These are phyloP conservation scores for Leishmania tarentolae DNA, from an alignment of 208 protist genomes.

Conservation along the genomic window DNA sequence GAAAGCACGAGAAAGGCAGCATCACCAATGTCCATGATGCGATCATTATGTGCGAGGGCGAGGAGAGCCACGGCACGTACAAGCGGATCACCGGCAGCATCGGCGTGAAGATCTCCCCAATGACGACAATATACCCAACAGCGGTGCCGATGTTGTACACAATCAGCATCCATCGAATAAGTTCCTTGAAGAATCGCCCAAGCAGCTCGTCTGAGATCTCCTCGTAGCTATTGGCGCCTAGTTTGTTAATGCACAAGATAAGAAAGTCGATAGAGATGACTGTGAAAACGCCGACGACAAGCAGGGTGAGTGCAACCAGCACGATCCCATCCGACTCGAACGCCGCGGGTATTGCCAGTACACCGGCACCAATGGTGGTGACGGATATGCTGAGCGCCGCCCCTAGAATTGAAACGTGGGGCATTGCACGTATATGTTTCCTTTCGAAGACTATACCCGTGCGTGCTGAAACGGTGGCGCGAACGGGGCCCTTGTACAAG, in stretches of 20 bases:
- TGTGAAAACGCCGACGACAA: conserved; percentile 46
- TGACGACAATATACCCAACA: conserved; percentile 70
- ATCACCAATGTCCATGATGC: conserved; percentile 51
- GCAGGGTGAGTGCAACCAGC: conserved; percentile 37
- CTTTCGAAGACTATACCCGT: too few relatives aligned
- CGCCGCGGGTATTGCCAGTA: conserved; percentile 54
- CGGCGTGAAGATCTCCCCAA: conserved; percentile 55
- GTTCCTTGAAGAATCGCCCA: conserved; percentile 42
- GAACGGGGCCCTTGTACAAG: not conserved
- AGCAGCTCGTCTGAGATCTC: conserved; percentile 61
- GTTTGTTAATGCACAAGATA: conserved; percentile 51
- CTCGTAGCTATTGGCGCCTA: conserved; percentile 59
- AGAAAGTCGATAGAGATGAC: conserved; percentile 70
- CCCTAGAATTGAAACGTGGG: conserved; percentile 31
- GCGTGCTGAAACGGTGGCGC: not conserved
- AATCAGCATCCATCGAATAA: conserved; percentile 73
- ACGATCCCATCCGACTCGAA: conserved; percentile 52
- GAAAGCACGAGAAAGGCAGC: conserved; percentile 65
- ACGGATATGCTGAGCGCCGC: conserved; percentile 69
- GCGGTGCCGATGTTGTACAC: conserved; percentile 62
- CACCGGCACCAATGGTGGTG: conserved; percentile 63
- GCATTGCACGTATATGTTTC: conserved; percentile 13
- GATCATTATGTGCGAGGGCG: conserved; percentile 40
- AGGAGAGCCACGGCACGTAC: conserved; percentile 48
- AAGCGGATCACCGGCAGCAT: conserved; percentile 52